Percentiles rank a stretch among this genome's conserved stretches.
phyloP scores from a whole-genome alignment of 1,284 basidiomycete species.

The Cutaneotrichosporon mucoides region DNA sequence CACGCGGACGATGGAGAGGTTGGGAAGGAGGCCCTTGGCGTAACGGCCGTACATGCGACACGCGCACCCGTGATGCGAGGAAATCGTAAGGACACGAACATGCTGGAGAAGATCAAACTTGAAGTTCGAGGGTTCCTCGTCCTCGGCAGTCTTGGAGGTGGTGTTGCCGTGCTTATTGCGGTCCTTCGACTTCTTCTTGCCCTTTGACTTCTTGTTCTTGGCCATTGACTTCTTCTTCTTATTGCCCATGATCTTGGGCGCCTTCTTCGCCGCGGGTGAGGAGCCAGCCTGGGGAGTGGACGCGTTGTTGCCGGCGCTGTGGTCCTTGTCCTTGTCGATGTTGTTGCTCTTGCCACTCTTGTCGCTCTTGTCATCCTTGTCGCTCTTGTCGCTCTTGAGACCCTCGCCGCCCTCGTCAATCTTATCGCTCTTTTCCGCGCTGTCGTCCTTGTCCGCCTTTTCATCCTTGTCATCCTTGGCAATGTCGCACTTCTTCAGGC shows the following conservation, averaged over 20 bases:
- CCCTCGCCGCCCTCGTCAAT: no score
- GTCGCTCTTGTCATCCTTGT: no score
- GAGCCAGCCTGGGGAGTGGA: neutral
- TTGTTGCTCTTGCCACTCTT: no score
- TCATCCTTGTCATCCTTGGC: neutral
- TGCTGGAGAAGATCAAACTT: slow-evolving; percentile 2
- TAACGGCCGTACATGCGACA: neutral
- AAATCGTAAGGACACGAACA: slow-evolving; percentile 4
- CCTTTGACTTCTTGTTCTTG: no score
- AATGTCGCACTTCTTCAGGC: neutral
- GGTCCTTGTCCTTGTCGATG: no score
- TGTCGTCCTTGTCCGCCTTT: neutral
- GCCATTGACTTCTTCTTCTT: no score
- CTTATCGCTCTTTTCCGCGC: no score
- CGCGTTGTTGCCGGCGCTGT: neutral
- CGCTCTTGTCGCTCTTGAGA: neutral
- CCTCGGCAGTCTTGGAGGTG: neutral
- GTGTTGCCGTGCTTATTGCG: no score
- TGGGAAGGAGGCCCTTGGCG: neutral
- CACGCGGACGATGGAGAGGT: slow-evolving; percentile 1
- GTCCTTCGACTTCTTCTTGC: no score
- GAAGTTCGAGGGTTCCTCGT: neutral
- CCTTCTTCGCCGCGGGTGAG: neutral
- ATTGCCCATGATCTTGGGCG: no score
- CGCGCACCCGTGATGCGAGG: slow-evolving; percentile 3